Evolutionary conservation across 1,284 basidiomycete genomes (phyloP), one percentile per base, ranked within the genome.

Genomic region (Flammula alnicola): DNA sequence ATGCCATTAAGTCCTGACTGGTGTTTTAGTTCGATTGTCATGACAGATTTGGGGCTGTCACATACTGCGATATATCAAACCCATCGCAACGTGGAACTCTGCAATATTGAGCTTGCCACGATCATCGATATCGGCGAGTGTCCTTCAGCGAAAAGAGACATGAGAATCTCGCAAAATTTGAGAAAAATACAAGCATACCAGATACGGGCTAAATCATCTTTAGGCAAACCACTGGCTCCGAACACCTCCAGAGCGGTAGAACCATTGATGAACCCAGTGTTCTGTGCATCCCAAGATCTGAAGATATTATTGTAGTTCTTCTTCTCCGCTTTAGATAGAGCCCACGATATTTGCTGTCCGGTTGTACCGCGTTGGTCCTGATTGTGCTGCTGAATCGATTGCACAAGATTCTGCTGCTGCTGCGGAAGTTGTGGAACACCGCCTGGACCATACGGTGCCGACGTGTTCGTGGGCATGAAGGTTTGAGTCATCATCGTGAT

Each of bases 51-150:
- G 37, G 8, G 7, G 22, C 12, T 27, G 27, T n/a, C 20, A 81
- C 89, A 61, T 71, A 95, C 94, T 81, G 63, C 96, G 86, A 72
- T 96, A 98, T 66, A 99, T 98, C 49, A 99, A 77, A 52, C 93
- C 95, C 96, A 99, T 99, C 1, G 96, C 97, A 47, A 98, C 92
- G 67, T 99, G 95, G 70, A 99, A 99, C 68, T 99, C 96, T 19
- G 93, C 91, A 36, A 96, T 77, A 65, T 98, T 98, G 49, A 98
- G 81, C 71, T 94, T 95, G 25, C 95, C 95, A 29, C 93, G 85
- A 71, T 97, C 93, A 60, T 94, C 89, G 32, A 81, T 80, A 70
- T 98, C 95, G 20, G 93, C 91, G 7, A 97, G 79, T 23, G 85
- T 88, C 93, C 93, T 95, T 59, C 30, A n/a, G 45, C 11, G 19